A percentile compares a stretch with the other conserved stretches of the same genome.
These are phyloP conservation scores for Bretschneidera sinensis DNA, from an alignment of 345 rosid species.

Conservation along the genomic window DNA sequence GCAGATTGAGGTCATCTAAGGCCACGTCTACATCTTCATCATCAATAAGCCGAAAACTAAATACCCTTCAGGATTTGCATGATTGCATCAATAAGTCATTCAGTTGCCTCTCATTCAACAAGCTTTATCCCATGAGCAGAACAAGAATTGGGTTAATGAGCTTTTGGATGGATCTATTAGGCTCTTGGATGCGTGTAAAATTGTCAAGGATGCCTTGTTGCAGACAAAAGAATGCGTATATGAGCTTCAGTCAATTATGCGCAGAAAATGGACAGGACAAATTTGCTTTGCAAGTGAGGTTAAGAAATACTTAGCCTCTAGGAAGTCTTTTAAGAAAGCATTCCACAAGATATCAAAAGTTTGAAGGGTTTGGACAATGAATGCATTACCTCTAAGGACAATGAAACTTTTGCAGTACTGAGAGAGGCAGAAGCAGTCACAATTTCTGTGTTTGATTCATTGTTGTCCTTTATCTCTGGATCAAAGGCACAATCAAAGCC, in stretches of 20 bases:
- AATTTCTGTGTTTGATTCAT: slow-evolving; percentile 11
- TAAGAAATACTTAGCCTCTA: slow-evolving; percentile 10
- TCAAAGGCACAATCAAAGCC: slow-evolving; percentile 10
- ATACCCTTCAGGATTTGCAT: slow-evolving; percentile 18
- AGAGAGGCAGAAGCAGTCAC: slow-evolving; percentile 19
- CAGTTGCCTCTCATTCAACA: slow-evolving; percentile 13
- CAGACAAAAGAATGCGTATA: slow-evolving; percentile 14
- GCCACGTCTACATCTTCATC: slow-evolving; percentile 18
- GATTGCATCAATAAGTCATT: slow-evolving; percentile 17
- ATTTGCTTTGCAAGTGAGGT: not conserved
- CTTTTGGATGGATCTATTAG: slow-evolving; percentile 20
- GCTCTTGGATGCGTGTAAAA: slow-evolving; percentile 19
- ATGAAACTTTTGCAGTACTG: not conserved
- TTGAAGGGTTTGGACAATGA: not conserved
- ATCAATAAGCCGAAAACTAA: not conserved
- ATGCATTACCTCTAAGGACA: not conserved
- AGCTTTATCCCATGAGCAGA: slow-evolving; percentile 19
- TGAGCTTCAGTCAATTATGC: slow-evolving; percentile 15
- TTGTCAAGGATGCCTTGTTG: slow-evolving; percentile 18
- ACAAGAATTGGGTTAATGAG: slow-evolving; percentile 10
- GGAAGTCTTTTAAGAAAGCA: slow-evolving; percentile 8
- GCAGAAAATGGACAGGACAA: not conserved
- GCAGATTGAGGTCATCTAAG: slow-evolving; percentile 17
- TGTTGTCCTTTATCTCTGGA: slow-evolving; percentile 14
- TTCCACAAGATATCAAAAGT: slow-evolving; percentile 6